Conservation (phyloP, 805 yeast genomes). For the Hanseniaspora vineae region DNA sequence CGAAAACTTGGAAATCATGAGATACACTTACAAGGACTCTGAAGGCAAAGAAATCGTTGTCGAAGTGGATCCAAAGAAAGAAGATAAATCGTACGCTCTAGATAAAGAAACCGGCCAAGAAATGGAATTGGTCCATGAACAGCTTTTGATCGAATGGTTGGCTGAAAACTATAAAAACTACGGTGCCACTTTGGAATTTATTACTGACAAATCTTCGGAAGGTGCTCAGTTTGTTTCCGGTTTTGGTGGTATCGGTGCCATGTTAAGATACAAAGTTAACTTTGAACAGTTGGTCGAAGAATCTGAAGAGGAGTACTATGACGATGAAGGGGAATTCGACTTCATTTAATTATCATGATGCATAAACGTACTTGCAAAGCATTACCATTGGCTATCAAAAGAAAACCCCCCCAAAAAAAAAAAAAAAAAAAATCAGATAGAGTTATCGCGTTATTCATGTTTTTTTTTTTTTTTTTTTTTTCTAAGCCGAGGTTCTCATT, state of each 20-base stretch:
- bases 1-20: conserved; percentile 76
- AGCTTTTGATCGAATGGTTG: conserved; percentile 87
- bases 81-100: conserved; percentile 60
- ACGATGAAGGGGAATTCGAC: conserved; percentile 36
- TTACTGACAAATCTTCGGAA: conserved; percentile 91
- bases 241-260: conserved; percentile 97
- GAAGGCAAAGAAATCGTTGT: conserved; percentile 69
- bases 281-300: conserved; percentile 91
- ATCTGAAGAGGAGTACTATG: conserved; percentile 78
- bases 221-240: conserved; percentile 98
- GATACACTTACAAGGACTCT: conserved; percentile 73
- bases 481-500: no score
- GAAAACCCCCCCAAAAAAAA: background rate
- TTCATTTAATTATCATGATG: conserved; percentile 1
- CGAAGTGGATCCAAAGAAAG: conserved; percentile 58
- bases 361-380: no score
- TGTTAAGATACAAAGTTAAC: conserved; percentile 91
- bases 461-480: no score
- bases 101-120: conserved; percentile 85
- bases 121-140: conserved; percentile 79
- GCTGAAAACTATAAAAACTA: conserved; percentile 91
- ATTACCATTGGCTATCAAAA: background rate
- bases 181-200: conserved; percentile 94
- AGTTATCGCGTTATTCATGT: background rate
- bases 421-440: background rate